Conservation (phyloP, 805 yeast species). For the Metschnikowia gruessii region DNA sequence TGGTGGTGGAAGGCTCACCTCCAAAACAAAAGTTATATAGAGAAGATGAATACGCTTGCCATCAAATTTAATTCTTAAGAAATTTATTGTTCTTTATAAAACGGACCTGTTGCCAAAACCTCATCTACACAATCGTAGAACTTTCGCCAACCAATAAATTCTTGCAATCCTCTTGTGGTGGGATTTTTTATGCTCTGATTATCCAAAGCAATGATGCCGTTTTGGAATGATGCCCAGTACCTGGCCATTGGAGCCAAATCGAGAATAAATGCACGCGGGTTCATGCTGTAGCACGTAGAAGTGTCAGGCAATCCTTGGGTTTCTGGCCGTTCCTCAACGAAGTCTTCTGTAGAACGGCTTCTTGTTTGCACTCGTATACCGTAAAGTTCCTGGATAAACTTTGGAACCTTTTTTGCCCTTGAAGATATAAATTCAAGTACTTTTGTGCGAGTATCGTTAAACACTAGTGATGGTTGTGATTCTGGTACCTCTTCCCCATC, state of each 20-base stretch:
- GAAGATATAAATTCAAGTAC: slow-evolving; percentile 30
- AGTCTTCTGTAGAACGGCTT: slow-evolving; percentile 13
- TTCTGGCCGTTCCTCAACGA: slow-evolving; percentile 15
- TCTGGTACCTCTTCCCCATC: not conserved
- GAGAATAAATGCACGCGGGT: slow-evolving; percentile 24
- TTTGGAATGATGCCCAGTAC: slow-evolving; percentile 35
- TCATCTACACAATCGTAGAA: slow-evolving; percentile 25
- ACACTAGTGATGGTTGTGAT: not conserved
- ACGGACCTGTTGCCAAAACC: slow-evolving; percentile 15
- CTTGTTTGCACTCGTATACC: slow-evolving; percentile 21
- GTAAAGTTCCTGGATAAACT: slow-evolving; percentile 26
- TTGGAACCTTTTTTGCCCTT: slow-evolving; percentile 34
- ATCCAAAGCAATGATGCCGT: slow-evolving; percentile 25
- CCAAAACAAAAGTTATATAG: slow-evolving; percentile 51
- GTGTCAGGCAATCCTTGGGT: slow-evolving; percentile 34
- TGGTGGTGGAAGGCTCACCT: slow-evolving; percentile 61
- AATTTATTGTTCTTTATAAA: not conserved
- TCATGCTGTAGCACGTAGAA: slow-evolving; percentile 28
- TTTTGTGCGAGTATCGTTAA: slow-evolving; percentile 13
- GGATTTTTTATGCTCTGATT: slow-evolving; percentile 9
- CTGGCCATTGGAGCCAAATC: slow-evolving; percentile 36
- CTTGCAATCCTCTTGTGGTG: slow-evolving; percentile 24
- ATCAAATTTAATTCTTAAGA: not conserved
- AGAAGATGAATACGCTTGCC: not conserved
- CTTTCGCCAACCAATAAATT: slow-evolving; percentile 34